phyloP scores from a whole-genome alignment of 2,329 filamentous ascomycete genomes.

The Exophiala spinifera region DNA sequence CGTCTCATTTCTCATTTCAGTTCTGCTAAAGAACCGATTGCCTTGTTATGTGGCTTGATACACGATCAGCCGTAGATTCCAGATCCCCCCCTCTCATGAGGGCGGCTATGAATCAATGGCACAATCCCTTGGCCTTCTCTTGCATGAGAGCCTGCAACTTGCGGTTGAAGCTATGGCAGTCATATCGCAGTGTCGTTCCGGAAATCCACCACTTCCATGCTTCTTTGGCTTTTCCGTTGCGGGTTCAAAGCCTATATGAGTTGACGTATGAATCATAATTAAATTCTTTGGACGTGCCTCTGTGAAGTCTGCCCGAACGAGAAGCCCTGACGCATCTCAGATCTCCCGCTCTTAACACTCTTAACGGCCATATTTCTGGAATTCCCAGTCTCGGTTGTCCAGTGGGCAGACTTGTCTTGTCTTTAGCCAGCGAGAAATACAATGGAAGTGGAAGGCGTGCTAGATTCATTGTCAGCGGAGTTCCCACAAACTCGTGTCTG shows the following conservation, averaged over 20 bases:
- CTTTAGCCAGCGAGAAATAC: conserved; percentile 98
- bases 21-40: background rate
- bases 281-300: background rate
- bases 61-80: background rate
- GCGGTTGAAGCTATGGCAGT: background rate
- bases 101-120: too few species aligned
- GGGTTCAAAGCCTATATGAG: background rate
- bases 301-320: background rate
- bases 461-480: conserved; percentile 39
- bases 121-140: too few species aligned
- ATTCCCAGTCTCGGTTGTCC: conserved; percentile 98
- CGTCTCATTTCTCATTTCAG: conserved; percentile 1
- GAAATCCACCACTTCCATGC: too few species aligned
- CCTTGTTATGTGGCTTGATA: conserved; percentile 22
- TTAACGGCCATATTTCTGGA: conserved; percentile 91
- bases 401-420: conserved; percentile 97
- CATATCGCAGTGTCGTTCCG: too few species aligned
- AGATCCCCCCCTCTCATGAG: too few species aligned
- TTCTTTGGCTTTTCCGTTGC: background rate
- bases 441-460: conserved; percentile 99
- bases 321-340: background rate
- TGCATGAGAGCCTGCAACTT: background rate
- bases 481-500: conserved; percentile 3
- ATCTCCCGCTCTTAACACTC: conserved; percentile 40
- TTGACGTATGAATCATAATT: background rate